phyloP scores from a whole-genome alignment of 768 basidiomycete genomes.

The Tubosaeta sp. region DNA sequence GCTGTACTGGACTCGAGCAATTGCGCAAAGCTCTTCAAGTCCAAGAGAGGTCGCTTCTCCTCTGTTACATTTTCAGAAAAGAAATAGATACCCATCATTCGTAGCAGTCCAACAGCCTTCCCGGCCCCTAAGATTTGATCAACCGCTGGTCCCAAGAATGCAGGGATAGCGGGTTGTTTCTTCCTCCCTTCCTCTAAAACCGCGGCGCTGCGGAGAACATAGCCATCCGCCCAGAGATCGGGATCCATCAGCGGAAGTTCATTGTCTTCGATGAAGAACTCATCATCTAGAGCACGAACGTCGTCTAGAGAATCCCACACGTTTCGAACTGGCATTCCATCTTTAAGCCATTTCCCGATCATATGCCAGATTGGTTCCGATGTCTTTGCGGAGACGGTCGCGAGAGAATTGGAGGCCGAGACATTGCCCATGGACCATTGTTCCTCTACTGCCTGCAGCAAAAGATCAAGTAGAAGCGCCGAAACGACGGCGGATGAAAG shows the following conservation, averaged over 20 bases:
- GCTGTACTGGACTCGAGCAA: constrained; percentile 33
- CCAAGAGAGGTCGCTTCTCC: constrained; percentile 25
- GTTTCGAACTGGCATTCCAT: constrained; percentile 59
- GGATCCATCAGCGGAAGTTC: constrained; percentile 61
- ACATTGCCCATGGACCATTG: constrained; percentile 56
- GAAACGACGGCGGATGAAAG: constrained; percentile 51
- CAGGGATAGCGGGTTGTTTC: constrained; percentile 40
- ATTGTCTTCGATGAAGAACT: constrained; percentile 79
- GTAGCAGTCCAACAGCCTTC: constrained; percentile 72
- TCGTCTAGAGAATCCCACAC: constrained; percentile 25
- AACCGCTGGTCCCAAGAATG: constrained; percentile 60
- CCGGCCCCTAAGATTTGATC: constrained; percentile 60
- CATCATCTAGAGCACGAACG: constrained; percentile 47
- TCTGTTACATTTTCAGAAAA: constrained; percentile 15
- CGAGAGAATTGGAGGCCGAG: constrained; percentile 51
- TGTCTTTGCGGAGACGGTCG: constrained; percentile 56
- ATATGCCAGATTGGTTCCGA: constrained; percentile 73
- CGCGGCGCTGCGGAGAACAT: constrained; percentile 45
- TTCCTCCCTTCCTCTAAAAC: constrained; percentile 25
- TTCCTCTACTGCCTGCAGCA: constrained; percentile 55
- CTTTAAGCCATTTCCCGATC: constrained; percentile 65
- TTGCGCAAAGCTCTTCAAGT: constrained; percentile 42
- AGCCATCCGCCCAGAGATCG: constrained; percentile 79
- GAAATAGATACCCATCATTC: constrained; percentile 42
- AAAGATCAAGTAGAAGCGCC: constrained; percentile 56